These are phyloP conservation scores for Teratosphaeriaceae sp. DNA, from an alignment of 2,329 filamentous ascomycete species.

Conservation along the genomic window DNA sequence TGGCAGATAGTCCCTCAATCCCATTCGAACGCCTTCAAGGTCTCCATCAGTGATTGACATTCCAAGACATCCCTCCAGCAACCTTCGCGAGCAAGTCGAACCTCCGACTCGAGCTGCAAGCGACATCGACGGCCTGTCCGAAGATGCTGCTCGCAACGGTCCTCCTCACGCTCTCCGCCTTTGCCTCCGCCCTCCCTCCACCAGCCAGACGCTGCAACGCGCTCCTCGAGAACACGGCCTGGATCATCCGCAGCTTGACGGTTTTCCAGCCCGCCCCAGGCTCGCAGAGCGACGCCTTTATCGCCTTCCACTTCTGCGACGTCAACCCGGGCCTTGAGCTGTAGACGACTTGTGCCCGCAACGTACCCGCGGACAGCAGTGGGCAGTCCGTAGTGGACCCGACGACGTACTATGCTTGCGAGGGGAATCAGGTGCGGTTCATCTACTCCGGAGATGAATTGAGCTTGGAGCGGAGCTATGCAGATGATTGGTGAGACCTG, in stretches of 20 bases:
- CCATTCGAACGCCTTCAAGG: too few species aligned
- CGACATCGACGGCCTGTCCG: too few species aligned
- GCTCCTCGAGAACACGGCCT: constrained; percentile 15
- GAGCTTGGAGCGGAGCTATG: constrained; percentile 16
- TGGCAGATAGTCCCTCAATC: neutral
- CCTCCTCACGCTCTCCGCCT: constrained; percentile 3
- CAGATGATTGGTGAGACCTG: constrained; percentile 17
- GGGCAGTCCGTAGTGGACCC: constrained; percentile 6
- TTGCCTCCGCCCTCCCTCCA: constrained; percentile 10
- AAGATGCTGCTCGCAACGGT: constrained; percentile 3
- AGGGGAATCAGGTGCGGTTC: constrained; percentile 17
- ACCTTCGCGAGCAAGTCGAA: neutral
- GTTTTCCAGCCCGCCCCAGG: constrained; percentile 12
- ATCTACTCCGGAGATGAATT: constrained; percentile 13
- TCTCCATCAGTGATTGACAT: too few species aligned
- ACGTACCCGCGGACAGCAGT: constrained; percentile 4
- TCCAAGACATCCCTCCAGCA: neutral
- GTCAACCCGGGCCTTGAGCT: constrained; percentile 21
- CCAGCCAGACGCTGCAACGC: neutral
- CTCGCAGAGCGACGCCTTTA: constrained; percentile 8
- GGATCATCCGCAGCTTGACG: constrained; percentile 17
- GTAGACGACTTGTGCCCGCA: constrained; percentile 17
- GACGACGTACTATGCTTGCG: constrained; percentile 16
- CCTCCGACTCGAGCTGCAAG: too few species aligned
- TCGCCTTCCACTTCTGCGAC: constrained; percentile 23